Conservation (phyloP, 306 rosid species). For the Albizia julibrissin region DNA sequence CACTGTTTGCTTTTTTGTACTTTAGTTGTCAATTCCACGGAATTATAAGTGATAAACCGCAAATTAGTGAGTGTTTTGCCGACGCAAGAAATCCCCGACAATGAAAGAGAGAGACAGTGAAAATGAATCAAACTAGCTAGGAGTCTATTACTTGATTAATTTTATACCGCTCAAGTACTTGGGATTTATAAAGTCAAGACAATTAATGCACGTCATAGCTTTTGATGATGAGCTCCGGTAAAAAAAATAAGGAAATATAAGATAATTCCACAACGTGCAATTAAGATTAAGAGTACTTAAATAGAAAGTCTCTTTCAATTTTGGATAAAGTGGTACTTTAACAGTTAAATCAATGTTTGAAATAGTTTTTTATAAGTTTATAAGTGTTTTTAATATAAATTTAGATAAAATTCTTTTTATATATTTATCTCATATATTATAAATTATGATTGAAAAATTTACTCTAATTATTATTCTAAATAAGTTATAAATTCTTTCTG, state of each 20-base stretch:
- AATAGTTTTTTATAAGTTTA: too few species aligned
- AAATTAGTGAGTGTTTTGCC: conserved; percentile 29
- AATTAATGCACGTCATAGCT: too few species aligned
- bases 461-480: too few species aligned
- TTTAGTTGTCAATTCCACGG: neutral
- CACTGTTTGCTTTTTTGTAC: neutral
- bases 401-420: too few species aligned
- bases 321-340: neutral
- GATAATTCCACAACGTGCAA: neutral
- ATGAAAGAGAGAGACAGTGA: neutral
- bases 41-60: neutral
- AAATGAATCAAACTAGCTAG: neutral
- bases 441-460: too few species aligned
- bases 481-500: too few species aligned
- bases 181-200: neutral
- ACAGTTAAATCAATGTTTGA: too few species aligned
- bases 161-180: neutral
- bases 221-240: neutral
- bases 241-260: neutral
- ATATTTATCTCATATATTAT: too few species aligned
- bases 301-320: neutral
- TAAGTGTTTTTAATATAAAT: too few species aligned
- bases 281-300: neutral
- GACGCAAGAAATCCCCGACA: conserved; percentile 36
- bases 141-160: neutral